A percentile compares a stretch with the other conserved stretches of the same genome.
phyloP scores from a whole-genome alignment of 2,329 filamentous ascomycete genomes.

The Penicillium verrucosum region DNA sequence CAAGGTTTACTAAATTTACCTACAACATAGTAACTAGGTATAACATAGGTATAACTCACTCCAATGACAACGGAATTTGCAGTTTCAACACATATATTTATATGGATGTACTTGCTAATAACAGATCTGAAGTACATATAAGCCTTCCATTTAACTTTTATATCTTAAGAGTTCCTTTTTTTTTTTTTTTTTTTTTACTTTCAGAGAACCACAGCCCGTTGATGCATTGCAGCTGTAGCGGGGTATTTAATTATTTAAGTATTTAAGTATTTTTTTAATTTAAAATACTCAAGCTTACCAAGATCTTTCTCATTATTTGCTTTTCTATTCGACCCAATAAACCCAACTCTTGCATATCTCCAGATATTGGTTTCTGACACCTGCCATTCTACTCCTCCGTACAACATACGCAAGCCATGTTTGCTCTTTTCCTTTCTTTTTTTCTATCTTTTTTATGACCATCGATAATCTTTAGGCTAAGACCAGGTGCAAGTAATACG shows the following conservation, averaged over 20 bases:
- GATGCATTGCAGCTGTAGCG: constrained; percentile 1
- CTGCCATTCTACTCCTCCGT: not conserved
- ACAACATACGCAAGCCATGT: not conserved
- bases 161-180: not conserved
- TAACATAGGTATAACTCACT: no score
- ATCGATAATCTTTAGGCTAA: not conserved
- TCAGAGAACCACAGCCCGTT: not conserved
- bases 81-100: not conserved
- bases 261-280: not conserved
- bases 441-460: not conserved
- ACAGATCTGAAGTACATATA: no score
- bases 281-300: not conserved
- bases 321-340: not conserved
- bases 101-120: not conserved
- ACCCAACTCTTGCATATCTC: not conserved
- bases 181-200: not conserved
- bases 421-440: not conserved
- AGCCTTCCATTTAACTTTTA: not conserved
- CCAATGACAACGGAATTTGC: no score
- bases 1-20: not conserved
- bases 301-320: not conserved
- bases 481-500: not conserved
- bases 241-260: not conserved
- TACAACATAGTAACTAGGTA: no score
- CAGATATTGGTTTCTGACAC: not conserved